phyloP scores from a whole-genome alignment of 1,284 basidiomycete genomes.

The Rhodotorula sp. region DNA sequence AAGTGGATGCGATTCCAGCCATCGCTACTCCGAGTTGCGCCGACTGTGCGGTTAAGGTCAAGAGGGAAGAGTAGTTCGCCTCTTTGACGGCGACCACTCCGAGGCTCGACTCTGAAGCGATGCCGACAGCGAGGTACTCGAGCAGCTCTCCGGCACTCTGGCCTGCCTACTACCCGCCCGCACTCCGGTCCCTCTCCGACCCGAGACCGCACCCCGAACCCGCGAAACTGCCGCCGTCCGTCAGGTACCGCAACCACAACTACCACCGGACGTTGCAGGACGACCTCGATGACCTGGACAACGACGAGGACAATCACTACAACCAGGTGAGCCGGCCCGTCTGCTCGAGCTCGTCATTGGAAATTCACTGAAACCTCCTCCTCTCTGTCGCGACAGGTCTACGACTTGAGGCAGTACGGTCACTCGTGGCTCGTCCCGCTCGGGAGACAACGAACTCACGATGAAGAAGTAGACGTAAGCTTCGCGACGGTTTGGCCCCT shows the following conservation, averaged over 20 bases:
- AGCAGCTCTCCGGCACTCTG: neutral
- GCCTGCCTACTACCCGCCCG: conserved; percentile 18
- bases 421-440: conserved; percentile 36
- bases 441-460: conserved; percentile 33
- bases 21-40: neutral
- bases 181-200: conserved; percentile 14
- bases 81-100: neutral
- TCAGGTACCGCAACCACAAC: neutral
- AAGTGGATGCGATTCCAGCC: neutral
- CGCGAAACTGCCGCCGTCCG: conserved; percentile 13
- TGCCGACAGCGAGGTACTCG: neutral
- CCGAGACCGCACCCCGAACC: conserved; percentile 9
- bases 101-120: neutral
- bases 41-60: no score
- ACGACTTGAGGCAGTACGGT: conserved; percentile 26
- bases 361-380: neutral
- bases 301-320: conserved; percentile 18
- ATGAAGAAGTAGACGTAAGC: conserved; percentile 35
- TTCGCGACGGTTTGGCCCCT: no score
- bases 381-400: neutral
- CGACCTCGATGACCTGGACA: conserved; percentile 30
- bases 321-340: neutral
- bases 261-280: conserved; percentile 20
- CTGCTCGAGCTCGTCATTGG: neutral
- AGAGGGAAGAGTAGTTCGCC: no score